Conservation (phyloP, 108 stramenopile genomes). For the Cyclostephanos tholiformis region DNA sequence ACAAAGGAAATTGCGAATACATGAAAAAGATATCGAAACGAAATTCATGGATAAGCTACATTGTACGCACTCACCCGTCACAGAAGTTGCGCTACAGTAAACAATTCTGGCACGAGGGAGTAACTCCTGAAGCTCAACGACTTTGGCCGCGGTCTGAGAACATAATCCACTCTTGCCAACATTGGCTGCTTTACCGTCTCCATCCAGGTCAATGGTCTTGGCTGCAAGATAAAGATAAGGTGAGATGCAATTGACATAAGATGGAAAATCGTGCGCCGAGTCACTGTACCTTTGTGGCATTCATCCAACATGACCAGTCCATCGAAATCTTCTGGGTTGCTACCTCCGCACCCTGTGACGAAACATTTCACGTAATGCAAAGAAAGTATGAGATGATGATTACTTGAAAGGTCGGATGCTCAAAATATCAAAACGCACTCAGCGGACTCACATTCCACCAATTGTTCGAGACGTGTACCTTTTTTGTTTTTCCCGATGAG, state of each 20-base stretch:
- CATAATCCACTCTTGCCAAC: constrained; percentile 13
- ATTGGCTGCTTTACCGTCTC: constrained; percentile 40
- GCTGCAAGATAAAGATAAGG: background rate
- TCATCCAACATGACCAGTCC: constrained; percentile 52
- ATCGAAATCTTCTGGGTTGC: constrained; percentile 49
- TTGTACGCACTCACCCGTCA: constrained; percentile 19
- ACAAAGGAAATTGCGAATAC: no score
- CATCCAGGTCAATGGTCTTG: constrained; percentile 20
- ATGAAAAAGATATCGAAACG: no score
- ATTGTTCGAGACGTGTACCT: constrained; percentile 55
- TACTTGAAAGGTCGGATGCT: background rate
- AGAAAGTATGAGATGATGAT: background rate
- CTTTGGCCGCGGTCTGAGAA: constrained; percentile 57
- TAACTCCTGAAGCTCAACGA: constrained; percentile 60
- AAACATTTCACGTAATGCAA: background rate
- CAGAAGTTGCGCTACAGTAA: constrained; percentile 71
- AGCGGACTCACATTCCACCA: constrained; percentile 61
- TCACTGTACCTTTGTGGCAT: constrained; percentile 70
- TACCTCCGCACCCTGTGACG: constrained; percentile 6
- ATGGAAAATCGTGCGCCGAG: constrained; percentile 15
- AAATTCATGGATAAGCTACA: no score
- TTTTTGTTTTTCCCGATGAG: constrained; percentile 41
- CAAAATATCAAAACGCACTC: constrained; percentile 39
- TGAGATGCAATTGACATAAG: background rate
- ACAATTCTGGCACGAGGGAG: constrained; percentile 75